Percentiles rank a stretch among this genome's conserved stretches.
Evolutionary conservation across 2,329 filamentous ascomycete species (phyloP).

Genomic region (Lasiodiplodia sp.): DNA sequence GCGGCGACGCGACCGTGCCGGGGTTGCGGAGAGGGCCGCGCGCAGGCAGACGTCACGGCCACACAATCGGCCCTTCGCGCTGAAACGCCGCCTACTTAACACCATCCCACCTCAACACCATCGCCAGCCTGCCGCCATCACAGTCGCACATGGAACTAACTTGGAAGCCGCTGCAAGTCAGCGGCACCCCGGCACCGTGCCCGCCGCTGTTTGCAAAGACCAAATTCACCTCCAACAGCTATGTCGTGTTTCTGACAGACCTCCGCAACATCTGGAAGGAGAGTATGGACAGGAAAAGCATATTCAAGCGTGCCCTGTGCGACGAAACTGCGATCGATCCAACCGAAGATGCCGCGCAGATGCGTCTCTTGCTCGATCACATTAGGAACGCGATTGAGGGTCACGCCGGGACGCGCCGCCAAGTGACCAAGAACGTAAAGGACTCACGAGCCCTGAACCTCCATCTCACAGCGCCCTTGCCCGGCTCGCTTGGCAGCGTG

Average conservation of each 20-base stretch:
- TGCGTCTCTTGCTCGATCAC: conserved; percentile 70
- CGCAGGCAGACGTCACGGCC: conserved; percentile 12
- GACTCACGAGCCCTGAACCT: conserved; percentile 43
- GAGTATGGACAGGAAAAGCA: conserved; percentile 65
- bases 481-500: conserved; percentile 67
- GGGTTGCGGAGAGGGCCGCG: conserved; percentile 17
- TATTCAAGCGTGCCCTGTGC: conserved; percentile 67
- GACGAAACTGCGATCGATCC: conserved; percentile 77
- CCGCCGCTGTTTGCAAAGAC: conserved; percentile 71
- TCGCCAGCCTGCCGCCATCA: neutral
- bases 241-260: conserved; percentile 73
- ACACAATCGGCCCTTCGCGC: neutral
- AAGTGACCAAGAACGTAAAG: conserved; percentile 41
- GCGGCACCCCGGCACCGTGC: conserved; percentile 36
- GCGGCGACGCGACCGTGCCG: neutral
- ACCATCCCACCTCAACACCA: neutral
- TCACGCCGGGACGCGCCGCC: conserved; percentile 46
- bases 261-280: conserved; percentile 78
- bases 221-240: conserved; percentile 62
- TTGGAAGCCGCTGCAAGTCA: conserved; percentile 9
- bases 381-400: conserved; percentile 59
- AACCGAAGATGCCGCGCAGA: conserved; percentile 69
- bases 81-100: conserved; percentile 1
- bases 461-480: conserved; percentile 66
- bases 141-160: neutral